Evolutionary conservation across 2,329 filamentous ascomycete genomes (phyloP), one percentile per base, ranked within the genome.

Genomic region (Chaetoscypha palmicola): DNA sequence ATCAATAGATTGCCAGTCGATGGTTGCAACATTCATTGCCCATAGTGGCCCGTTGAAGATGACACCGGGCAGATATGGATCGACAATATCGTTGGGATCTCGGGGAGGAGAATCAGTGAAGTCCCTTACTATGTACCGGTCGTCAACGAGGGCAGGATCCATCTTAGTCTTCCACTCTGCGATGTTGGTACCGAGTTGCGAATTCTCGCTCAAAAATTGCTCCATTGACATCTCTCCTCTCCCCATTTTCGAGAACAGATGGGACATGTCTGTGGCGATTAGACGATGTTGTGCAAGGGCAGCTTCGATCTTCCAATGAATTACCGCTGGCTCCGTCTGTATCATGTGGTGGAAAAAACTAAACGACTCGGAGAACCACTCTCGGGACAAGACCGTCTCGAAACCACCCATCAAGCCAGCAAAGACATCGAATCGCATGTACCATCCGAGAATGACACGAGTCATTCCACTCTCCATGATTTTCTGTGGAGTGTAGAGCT

Each of bases 391-490:
- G 2, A 81, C 76, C 1, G 86, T 81, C 53, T 82, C 79, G 53
- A 84, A 84, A 1, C 86, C 85, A 19, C 86, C 86, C 72, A 95
- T 81, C 49, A 96, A 76, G 1, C 86, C 85, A 4, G 87, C 81
- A 45, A 90, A 86, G 8, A 90, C 73, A 62, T 97, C 92, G 59
- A 94, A 94, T 26, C 90, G 81, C 22, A 81, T 74, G 62, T 95
- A 96, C 92, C 92, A 97, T n/a, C 75, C 72, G 38, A 94, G 74
- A 34, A 92, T 79, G 57, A 84, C 80, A 22, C 85, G 77, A 22
- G 83, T 77, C 11, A 85, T 74, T 3, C 83, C 72, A 8, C 82
- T 84, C 51, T 84, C 71, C 68, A 83, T 79, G 33, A 86, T 79
- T 0, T 79, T 83, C 49, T 89, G 71, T 0, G 88, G 86, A 0